Evolutionary conservation across 2,329 filamentous ascomycete genomes (phyloP).

Genomic region (Sarocladium brachiariae): DNA sequence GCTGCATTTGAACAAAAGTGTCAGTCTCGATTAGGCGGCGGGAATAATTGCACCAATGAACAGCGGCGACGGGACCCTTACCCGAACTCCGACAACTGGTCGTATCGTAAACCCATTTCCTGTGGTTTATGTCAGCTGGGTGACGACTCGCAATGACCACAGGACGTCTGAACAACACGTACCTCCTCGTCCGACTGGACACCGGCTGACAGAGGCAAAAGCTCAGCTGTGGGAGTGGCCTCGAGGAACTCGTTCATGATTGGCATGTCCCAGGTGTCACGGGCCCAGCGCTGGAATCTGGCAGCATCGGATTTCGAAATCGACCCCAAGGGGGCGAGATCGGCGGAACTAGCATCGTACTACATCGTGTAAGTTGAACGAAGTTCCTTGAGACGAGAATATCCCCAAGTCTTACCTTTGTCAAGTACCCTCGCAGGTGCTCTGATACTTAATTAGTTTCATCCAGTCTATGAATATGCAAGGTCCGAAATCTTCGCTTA

Average conservation of each 20-base stretch:
- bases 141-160: too few relatives aligned
- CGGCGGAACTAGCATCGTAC: conserved; percentile 44
- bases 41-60: conserved; percentile 8
- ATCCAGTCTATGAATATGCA: neutral
- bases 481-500: neutral
- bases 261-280: conserved; percentile 49
- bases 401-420: conserved; percentile 17
- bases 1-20: neutral
- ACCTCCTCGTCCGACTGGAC: conserved; percentile 11
- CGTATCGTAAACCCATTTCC: conserved; percentile 37
- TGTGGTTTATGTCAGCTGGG: too few relatives aligned
- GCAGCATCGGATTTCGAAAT: conserved; percentile 47
- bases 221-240: conserved; percentile 49
- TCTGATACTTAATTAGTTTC: neutral
- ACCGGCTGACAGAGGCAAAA: conserved; percentile 33
- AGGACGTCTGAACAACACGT: neutral
- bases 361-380: neutral
- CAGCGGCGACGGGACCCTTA: neutral
- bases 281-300: conserved; percentile 54
- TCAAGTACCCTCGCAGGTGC: conserved; percentile 22
- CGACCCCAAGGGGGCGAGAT: conserved; percentile 50
- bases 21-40: neutral
- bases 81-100: conserved; percentile 32
- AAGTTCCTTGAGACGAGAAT: neutral
- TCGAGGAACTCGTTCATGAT: conserved; percentile 58